These are phyloP conservation scores for Spizellomyces punctatus DNA, from an alignment of 192 early-diverging fungal species.

Conservation along the genomic window DNA sequence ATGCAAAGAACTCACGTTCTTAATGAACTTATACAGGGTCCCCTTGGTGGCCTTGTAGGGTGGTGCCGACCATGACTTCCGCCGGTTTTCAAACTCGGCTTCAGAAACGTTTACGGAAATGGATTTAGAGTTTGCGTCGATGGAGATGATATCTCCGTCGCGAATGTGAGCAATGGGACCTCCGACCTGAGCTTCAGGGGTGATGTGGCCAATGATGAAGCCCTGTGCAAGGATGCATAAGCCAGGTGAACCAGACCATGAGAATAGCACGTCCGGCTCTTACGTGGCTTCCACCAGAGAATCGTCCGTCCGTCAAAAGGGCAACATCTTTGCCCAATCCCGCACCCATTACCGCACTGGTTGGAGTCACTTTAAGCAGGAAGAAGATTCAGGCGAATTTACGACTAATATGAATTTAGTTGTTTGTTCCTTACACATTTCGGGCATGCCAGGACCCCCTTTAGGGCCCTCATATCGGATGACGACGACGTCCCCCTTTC, in stretches of 20 bases:
- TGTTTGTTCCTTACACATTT: conserved; percentile 76
- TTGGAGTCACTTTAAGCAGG: conserved; percentile 77
- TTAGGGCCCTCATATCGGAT: conserved; percentile 98
- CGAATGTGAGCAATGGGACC: conserved; percentile 92
- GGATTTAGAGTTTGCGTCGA: conserved; percentile 80
- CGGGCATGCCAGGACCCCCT: conserved; percentile 99
- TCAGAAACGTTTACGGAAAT: conserved; percentile 81
- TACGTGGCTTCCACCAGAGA: conserved; percentile 96
- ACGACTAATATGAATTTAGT: not conserved
- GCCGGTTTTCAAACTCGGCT: conserved; percentile 73
- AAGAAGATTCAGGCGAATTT: conserved; percentile 2
- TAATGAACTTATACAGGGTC: conserved; percentile 91
- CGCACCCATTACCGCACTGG: conserved; percentile 98
- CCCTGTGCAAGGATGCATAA: conserved; percentile 52
- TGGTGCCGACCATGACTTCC: conserved; percentile 75
- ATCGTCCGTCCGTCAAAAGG: conserved; percentile 96
- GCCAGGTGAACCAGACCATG: not conserved
- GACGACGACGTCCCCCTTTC: conserved; percentile 89
- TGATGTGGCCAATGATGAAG: conserved; percentile 99
- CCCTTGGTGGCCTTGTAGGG: conserved; percentile 86
- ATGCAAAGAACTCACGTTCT: conserved; percentile 42
- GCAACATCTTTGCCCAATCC: conserved; percentile 98
- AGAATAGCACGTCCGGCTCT: conserved; percentile 26
- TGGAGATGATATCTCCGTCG: conserved; percentile 87
- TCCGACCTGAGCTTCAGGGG: conserved; percentile 96